phyloP scores from a whole-genome alignment of 768 basidiomycete species.

The Leccinum truebloodii region DNA sequence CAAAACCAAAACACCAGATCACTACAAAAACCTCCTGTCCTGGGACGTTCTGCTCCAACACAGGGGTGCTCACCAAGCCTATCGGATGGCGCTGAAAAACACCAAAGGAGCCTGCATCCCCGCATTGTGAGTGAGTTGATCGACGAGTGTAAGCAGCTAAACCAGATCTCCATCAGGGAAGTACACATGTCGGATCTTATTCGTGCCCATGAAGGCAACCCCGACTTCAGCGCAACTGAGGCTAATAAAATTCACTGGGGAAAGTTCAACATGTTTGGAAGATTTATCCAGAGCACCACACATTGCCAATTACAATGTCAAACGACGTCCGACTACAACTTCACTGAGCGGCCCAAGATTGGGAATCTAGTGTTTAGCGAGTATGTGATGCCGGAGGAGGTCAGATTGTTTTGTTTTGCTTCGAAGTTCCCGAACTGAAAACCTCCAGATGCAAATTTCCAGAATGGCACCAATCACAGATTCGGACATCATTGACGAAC shows the following conservation, averaged over 20 bases:
- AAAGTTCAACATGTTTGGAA: constrained; percentile 91
- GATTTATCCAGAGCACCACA: constrained; percentile 75
- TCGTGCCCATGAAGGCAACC: constrained; percentile 82
- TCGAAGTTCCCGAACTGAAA: constrained; percentile 6
- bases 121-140: constrained; percentile 56
- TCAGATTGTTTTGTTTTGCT: constrained; percentile 31
- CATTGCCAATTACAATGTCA: constrained; percentile 79
- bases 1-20: constrained; percentile 62
- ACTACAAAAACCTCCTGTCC: constrained; percentile 75
- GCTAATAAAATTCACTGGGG: constrained; percentile 87
- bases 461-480: constrained; percentile 57
- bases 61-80: constrained; percentile 82
- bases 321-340: constrained; percentile 57
- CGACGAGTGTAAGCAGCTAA: constrained; percentile 6
- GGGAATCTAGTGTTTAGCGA: constrained; percentile 54
- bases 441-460: constrained; percentile 60
- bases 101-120: constrained; percentile 88
- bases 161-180: constrained; percentile 56
- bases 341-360: constrained; percentile 56
- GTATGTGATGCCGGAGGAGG: constrained; percentile 71
- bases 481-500: constrained; percentile 43
- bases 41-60: constrained; percentile 86
- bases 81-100: constrained; percentile 84
- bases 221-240: constrained; percentile 66
- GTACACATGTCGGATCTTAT: constrained; percentile 90